Base-by-base conservation (phyloP, 2,329 filamentous ascomycete genomes). In the Paecilomyces sp. region DNA sequence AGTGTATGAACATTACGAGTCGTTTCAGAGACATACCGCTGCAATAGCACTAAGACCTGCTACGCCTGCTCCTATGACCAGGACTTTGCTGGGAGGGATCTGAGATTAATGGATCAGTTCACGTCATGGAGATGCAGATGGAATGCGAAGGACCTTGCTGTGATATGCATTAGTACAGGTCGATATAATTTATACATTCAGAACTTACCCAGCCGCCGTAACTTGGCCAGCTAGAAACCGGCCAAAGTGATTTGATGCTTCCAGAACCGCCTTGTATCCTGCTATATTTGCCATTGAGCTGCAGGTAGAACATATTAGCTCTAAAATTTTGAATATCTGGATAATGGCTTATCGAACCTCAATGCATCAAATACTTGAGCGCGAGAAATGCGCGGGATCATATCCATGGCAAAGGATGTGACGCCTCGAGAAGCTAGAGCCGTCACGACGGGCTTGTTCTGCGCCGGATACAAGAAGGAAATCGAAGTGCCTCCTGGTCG, bases 241-340 rank as follows among this genome's bases (percentile, higher is more conserved):
- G 57, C 91, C 91, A 74, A 95, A 96, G 63, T 89, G 86, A 74
- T 96, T 96, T 13, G 90, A 92, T 1, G 91, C 92, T 74, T 96
- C 91, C 52, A 96, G 79, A 1, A 96, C 90, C 50, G 91, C 92
- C 75, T 95, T 96, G 77, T 96, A 96, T 0, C 92, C 92, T 24
- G 91, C 90, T 76, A 96, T 96, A 67, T 96, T 96, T 61, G 92
- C 91, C 92, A 96, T 96, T 9, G 90, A 94, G 73, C 90, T 92
- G 57, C 41, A 56, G 24, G 30, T 9, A 22, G 13, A 11, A 50
- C 36, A 24, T 18, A 60, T 58, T 54, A 55, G 57, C 18, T 51
- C 28, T 28, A 50, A 41, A 53, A 25, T 6, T 12, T 31, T 2
- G 51, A 51, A 57, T 28, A 41, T 61, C 3, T 15, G 47, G 15